Conservation (phyloP, 805 yeast species). For the Starmerella potacharoeniae region DNA sequence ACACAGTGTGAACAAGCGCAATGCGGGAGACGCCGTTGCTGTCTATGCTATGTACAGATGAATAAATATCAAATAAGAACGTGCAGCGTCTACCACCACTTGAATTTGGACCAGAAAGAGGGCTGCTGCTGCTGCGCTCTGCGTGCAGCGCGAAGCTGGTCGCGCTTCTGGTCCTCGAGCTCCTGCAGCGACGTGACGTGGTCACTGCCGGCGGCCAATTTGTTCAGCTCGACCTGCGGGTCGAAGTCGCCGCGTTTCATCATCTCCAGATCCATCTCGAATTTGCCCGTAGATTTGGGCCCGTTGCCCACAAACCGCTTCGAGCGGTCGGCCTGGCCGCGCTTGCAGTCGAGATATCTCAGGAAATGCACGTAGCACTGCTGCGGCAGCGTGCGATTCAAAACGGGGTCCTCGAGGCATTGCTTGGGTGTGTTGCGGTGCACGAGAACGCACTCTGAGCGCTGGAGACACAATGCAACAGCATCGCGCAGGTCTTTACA, state of each 20-base stretch:
- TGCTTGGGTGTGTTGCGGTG: conserved; percentile 83
- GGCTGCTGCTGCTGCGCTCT: not conserved
- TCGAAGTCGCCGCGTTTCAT: conserved; percentile 72
- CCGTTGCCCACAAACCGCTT: conserved; percentile 91
- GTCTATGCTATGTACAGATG: not conserved
- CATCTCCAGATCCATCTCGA: conserved; percentile 75
- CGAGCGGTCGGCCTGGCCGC: conserved; percentile 79
- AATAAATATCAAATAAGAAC: not conserved
- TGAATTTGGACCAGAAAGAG: conserved; percentile 1
- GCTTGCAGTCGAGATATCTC: conserved; percentile 80
- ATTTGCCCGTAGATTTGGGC: conserved; percentile 82
- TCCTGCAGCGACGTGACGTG: conserved; percentile 14
- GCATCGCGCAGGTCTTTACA: conserved; percentile 90
- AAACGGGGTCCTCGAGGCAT: conserved; percentile 70
- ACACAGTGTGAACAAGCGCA: not conserved
- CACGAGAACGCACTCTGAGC: conserved; percentile 91
- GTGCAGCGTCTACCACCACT: conserved; percentile 6
- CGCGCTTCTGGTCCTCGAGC: conserved; percentile 10
- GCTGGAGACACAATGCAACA: conserved; percentile 88
- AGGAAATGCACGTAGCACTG: conserved; percentile 74
- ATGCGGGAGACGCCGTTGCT: not conserved
- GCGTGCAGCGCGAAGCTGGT: not conserved
- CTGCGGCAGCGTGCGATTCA: conserved; percentile 70
- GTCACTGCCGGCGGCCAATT: conserved; percentile 35
- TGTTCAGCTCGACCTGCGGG: conserved; percentile 66